Percentiles rank a stretch among this genome's conserved stretches.
Conservation (phyloP, 768 basidiomycete species). For the Cubamyces lactineus region DNA sequence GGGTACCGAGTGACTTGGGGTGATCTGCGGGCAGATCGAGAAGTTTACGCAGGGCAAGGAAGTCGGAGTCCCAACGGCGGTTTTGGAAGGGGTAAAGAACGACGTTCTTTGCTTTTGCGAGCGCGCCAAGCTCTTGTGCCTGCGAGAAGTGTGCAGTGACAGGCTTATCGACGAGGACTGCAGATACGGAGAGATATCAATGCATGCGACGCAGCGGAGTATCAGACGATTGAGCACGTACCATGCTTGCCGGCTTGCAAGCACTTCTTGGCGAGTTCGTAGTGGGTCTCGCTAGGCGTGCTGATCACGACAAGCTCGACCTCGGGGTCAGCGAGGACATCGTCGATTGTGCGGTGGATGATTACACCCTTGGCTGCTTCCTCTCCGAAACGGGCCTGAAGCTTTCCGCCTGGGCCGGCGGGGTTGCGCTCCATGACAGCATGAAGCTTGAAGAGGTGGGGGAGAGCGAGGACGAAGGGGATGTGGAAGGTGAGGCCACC, state of each 20-base stretch:
- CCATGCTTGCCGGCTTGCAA: constrained; percentile 76
- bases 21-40: constrained; percentile 55
- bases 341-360: constrained; percentile 62
- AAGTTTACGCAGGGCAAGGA: constrained; percentile 63
- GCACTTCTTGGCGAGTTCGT: constrained; percentile 62
- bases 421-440: constrained; percentile 81
- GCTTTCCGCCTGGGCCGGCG: constrained; percentile 58
- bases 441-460: constrained; percentile 68
- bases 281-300: constrained; percentile 79
- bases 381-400: constrained; percentile 66
- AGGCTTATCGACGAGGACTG: constrained; percentile 83
- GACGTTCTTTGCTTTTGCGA: constrained; percentile 62
- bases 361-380: constrained; percentile 43
- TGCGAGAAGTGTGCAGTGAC: constrained; percentile 62
- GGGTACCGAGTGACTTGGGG: constrained; percentile 57
- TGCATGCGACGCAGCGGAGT: not conserved
- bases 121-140: constrained; percentile 58
- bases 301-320: constrained; percentile 71
- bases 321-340: constrained; percentile 61
- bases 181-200: not conserved
- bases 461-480: constrained; percentile 76
- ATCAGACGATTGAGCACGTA: constrained; percentile 31
- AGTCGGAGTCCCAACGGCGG: constrained; percentile 80
- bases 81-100: constrained; percentile 77
- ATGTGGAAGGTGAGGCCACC: constrained; percentile 79